Base-by-base conservation (phyloP, 1,284 basidiomycete genomes). In the Cystobasidium slooffiae region DNA sequence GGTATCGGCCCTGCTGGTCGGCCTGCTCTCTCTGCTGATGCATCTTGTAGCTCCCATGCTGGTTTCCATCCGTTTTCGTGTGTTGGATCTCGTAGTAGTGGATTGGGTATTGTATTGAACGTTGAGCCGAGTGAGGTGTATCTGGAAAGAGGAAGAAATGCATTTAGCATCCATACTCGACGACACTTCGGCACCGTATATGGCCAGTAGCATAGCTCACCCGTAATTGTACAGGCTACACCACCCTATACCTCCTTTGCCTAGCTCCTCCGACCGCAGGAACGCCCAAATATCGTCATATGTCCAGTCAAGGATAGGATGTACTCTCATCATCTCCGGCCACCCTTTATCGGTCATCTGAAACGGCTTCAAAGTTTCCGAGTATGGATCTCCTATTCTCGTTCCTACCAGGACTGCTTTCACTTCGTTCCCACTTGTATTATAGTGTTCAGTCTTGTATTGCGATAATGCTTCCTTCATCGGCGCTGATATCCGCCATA, bases 121-220 rank as follows among this genome's bases (percentile, higher is more conserved):
- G 92, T 95, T 18, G 94, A 97, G 24, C 97, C 96, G 16, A 99
- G 87, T 3, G 94, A 97, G 0, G 97, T 99, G 82, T 97, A 99
- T 43, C 93, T 95, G 76, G 20, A 55, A 46, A 31, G 8, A 37
- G 14, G 12, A 31, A 16, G 24, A 9, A 24, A 22, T 8, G 9
- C 24, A 31, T 3, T 22, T 8, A 8, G 6, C 8, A 3, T 22
- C 24, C 18, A 9, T 7, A 12, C 22, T 56, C 18, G 53, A 6
- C 20, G 3, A 18, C 9, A 53, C 52, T 53, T 16, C 31, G 31
- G 31, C 31, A 31, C 31, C 31, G 5, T 5, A 1, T 31, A 2
- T 5, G 5, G 31, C 31, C 31, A 31, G 31, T 5, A 31, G 31
- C 31, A 31, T 65, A 12, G 79, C 88, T 73, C 76, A 94, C 91